Conservation (phyloP, 2,329 filamentous ascomycete species). For the Penicillium paneum region DNA sequence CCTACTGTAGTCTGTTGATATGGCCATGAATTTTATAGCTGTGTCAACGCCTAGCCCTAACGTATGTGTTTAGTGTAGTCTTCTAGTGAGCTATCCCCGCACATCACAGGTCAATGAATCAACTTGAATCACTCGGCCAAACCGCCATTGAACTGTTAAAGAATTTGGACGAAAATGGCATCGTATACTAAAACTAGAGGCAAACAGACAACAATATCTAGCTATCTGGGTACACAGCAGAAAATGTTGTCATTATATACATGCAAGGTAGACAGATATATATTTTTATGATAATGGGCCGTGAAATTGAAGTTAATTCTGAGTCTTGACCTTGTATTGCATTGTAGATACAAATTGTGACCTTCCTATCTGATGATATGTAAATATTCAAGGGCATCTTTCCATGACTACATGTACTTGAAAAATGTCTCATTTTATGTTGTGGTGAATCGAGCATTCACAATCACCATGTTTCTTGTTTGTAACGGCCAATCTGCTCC, state of each 20-base stretch:
- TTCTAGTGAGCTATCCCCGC: background rate
- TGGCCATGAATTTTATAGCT: background rate
- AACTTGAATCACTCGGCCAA: too few species aligned
- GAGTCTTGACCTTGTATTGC: background rate
- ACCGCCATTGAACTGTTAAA: too few species aligned
- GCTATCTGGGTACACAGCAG: background rate
- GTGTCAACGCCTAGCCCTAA: background rate
- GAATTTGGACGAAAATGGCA: background rate
- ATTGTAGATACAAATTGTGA: background rate
- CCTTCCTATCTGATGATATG: background rate
- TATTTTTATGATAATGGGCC: background rate
- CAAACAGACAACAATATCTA: background rate
- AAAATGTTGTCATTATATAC: background rate
- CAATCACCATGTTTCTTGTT: conserved; percentile 66
- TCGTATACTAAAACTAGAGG: background rate
- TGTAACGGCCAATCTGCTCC: conserved; percentile 62
- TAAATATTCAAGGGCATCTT: background rate
- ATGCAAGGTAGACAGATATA: background rate
- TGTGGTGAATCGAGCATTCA: background rate
- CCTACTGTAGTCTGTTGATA: too few species aligned
- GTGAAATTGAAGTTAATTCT: background rate
- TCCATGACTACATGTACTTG: background rate
- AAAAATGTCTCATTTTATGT: background rate
- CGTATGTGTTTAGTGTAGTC: background rate
- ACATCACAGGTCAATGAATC: too few species aligned